These are phyloP conservation scores for Aristolochia contorta DNA, from an alignment of 164 flowering plant genomes.

Conservation along the genomic window DNA sequence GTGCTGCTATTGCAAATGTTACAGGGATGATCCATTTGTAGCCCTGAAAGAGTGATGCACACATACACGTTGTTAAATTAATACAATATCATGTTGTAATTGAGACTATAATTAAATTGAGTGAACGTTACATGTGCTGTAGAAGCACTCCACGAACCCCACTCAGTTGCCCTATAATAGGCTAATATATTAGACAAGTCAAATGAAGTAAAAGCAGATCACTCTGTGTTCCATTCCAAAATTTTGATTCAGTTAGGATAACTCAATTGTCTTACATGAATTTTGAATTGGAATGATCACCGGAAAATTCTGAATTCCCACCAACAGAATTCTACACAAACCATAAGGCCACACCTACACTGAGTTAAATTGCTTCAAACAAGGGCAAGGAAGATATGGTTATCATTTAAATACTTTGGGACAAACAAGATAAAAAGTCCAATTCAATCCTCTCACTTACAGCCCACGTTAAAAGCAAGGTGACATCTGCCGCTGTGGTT, in stretches of 20 bases:
- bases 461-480: conserved; percentile 87
- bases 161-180: conserved; percentile 48
- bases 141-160: conserved; percentile 71
- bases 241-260: not conserved
- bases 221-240: too few relatives aligned
- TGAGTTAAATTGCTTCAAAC: not conserved
- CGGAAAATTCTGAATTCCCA: conserved; percentile 74
- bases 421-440: too few relatives aligned
- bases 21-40: conserved; percentile 58
- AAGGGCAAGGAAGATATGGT: not conserved
- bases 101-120: conserved; percentile 1
- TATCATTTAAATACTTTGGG: not conserved
- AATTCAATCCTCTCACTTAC: too few relatives aligned
- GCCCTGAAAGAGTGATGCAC: conserved; percentile 34
- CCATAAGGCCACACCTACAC: too few relatives aligned
- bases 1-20: conserved; percentile 79
- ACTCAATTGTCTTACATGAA: conserved; percentile 35
- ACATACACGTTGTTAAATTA: too few relatives aligned
- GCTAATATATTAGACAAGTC: not conserved
- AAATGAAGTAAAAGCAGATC: too few relatives aligned
- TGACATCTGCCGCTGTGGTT: conserved; percentile 56
- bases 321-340: conserved; percentile 83
- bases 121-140: conserved; percentile 67
- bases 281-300: conserved; percentile 66
- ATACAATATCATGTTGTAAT: too few relatives aligned